phyloP scores from a whole-genome alignment of 2,329 filamentous ascomycete species.

The Cladosporium sp. region DNA sequence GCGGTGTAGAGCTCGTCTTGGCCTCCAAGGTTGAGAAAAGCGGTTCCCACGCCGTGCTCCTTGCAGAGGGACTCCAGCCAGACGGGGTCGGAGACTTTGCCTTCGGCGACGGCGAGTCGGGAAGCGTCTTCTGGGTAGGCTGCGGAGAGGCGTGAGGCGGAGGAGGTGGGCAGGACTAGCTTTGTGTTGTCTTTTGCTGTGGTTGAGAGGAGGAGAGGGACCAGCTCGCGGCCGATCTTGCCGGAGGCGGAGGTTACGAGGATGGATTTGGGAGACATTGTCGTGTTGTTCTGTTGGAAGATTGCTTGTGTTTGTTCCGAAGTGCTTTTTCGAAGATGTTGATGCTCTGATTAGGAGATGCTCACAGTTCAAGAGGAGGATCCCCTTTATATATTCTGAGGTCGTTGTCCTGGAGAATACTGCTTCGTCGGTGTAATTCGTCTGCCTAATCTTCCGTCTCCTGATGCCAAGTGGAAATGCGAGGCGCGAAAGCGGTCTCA shows the following conservation, averaged over 20 bases:
- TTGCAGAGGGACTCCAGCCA: background rate
- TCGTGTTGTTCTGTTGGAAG: background rate
- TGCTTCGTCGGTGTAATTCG: background rate
- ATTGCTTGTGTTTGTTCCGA: background rate
- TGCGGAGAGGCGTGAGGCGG: background rate
- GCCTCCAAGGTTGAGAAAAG: conserved; percentile 2
- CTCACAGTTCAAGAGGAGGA: background rate
- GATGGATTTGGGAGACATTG: conserved; percentile 7
- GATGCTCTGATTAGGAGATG: background rate
- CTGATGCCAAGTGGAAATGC: background rate
- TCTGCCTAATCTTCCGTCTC: background rate
- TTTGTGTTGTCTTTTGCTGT: background rate
- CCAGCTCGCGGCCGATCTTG: conserved; percentile 12
- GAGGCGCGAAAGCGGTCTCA: background rate
- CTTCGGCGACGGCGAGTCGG: conserved; percentile 4
- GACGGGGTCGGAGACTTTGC: conserved; percentile 6
- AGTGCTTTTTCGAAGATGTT: background rate
- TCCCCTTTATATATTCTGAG: background rate
- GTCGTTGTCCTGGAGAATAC: background rate
- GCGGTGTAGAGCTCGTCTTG: conserved; percentile 5
- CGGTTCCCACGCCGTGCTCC: background rate
- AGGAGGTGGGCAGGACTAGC: conserved; percentile 8
- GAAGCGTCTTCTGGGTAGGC: background rate
- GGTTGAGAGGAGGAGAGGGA: conserved; percentile 9
- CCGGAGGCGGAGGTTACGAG: conserved; percentile 11